Conservation (phyloP, 768 basidiomycete species). For the Cyclocybe aegerita region DNA sequence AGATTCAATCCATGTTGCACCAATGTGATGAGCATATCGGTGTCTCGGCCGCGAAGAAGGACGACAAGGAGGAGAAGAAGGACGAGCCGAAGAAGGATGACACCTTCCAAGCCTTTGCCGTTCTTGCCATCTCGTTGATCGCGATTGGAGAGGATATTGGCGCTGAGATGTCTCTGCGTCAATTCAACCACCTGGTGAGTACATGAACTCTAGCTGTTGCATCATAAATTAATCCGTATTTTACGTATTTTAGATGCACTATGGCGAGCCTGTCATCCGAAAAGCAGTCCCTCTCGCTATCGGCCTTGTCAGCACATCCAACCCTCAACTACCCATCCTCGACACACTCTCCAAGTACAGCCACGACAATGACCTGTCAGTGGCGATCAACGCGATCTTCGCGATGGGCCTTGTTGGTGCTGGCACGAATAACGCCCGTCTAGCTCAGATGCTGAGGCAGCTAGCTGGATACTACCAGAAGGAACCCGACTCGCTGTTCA, state of each 20-base stretch:
- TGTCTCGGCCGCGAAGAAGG: constrained; percentile 51
- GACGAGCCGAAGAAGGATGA: constrained; percentile 67
- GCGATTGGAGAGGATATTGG: constrained; percentile 99
- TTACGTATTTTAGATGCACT: constrained; percentile 99
- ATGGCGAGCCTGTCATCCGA: constrained; percentile 90
- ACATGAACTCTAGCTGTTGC: too few species aligned
- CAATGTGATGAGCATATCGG: constrained; percentile 92
- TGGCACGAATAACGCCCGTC: constrained; percentile 96
- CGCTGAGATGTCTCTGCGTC: constrained; percentile 94
- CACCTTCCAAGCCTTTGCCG: constrained; percentile 89
- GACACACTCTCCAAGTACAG: constrained; percentile 99
- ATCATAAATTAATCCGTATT: constrained; percentile 14
- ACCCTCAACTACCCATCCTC: constrained; percentile 90
- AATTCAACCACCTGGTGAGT: constrained; percentile 94
- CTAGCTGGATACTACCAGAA: constrained; percentile 98
- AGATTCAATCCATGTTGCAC: constrained; percentile 89
- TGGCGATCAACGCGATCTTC: constrained; percentile 96
- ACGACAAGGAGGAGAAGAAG: constrained; percentile 44
- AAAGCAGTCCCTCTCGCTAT: constrained; percentile 94
- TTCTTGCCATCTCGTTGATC: constrained; percentile 90
- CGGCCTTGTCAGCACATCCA: constrained; percentile 92
- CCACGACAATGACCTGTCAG: constrained; percentile 96
- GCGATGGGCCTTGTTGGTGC: constrained; percentile 99
- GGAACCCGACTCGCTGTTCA: constrained; percentile 94
- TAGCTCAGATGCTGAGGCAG: constrained; percentile 97